Base-by-base conservation (phyloP, 1,139 yeast species). In the Blastobotrys malaysiensis region DNA sequence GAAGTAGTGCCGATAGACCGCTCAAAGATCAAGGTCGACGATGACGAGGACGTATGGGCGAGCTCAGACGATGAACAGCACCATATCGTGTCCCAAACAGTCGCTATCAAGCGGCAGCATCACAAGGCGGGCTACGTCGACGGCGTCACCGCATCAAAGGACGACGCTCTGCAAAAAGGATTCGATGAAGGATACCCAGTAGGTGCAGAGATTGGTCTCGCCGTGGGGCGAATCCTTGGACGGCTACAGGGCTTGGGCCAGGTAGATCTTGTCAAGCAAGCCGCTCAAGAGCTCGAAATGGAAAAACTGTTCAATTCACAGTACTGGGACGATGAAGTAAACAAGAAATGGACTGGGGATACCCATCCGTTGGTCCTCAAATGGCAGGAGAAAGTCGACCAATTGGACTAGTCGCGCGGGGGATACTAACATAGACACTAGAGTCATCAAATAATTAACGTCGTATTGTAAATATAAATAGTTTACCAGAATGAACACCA, bases 401-500 rank as follows among this genome's bases (percentile, higher is more conserved):
- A 19, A 46, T 46, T 19, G 26, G 13, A 21, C 14, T 7, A 46
- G 31, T 3, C 26, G 47, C 31, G 6, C 14, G 39, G 6, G 21
- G 9, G 19, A 11, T 18, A 36, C 14, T 36, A 36, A 36, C 43
- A 36, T 36, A 5, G 9, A 36, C 43, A n/a, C 11, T 7, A 14
- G 19, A 39, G 11, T 13, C 19, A 7, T n/a, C 9, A 11, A 45
- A 21, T 2, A 11, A 45, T 24, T n/a, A 18, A 24, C 24, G 9
- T 26, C 26, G 24, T 14, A 46, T 9, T 22, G 39, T 16, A 46
- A n/a, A 46, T 46, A 39, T 21, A 21, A 36, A 21, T 39, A 36
- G 22, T 20, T 61, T 64, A 91, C 98, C 99, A 93, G 81, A 91
- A 93, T 0, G 98, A 88, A 73, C 99, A 93, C 99, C 99, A 95